Evolutionary conservation across 805 yeast species (phyloP), one percentile per base, ranked within the genome.

Genomic region (Cyberlindnera bimundalis): DNA sequence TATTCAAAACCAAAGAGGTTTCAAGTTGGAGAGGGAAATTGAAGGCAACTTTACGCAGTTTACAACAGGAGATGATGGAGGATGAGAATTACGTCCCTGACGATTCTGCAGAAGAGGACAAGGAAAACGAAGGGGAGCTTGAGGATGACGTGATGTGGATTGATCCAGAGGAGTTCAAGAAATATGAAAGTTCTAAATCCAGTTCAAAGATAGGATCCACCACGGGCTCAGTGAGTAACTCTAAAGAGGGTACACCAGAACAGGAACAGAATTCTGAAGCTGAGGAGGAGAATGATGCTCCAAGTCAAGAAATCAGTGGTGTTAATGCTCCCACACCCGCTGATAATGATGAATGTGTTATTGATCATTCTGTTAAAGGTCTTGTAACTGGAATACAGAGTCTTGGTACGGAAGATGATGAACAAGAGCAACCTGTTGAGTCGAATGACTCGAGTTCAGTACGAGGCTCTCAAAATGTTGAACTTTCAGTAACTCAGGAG

Each of bases 1-100:
- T 58, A 19, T 64, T 62, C 41, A 44, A 42, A n/a, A 48, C 46
- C 8, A 64, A 60, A 23, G 43, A 62, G 29, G 59, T 55, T 25
- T 40, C 39, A 6, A 11, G 13, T 3, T 47, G 60, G 43, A 35
- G 43, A 35, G 18, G 5, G 11, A 34, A 33, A 13, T 36, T 37
- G n/a, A 23, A 33, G 14, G 28, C 33, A 4, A 33, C 23, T 3
- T 19, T 38, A 21, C 16, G 10, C 11, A 13, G 11, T 8, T 12
- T 38, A 27, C 61, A 56, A 21, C 28, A 34, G 35, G 50, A 38
- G 31, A 58, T 37, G 45, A 33, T 23, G 14, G 43, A 21, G 10
- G 28, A 30, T 16, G 47, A 45, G 14, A 47, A 31, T 1, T 46
- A 37, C 12, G 35, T 33, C 13, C 41, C 43, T 17, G 51, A 30